A percentile compares a stretch with the other conserved stretches of the same genome.
Evolutionary conservation across 192 early-diverging fungal species (phyloP).

Genomic region (Dimargaris cristalligena): DNA sequence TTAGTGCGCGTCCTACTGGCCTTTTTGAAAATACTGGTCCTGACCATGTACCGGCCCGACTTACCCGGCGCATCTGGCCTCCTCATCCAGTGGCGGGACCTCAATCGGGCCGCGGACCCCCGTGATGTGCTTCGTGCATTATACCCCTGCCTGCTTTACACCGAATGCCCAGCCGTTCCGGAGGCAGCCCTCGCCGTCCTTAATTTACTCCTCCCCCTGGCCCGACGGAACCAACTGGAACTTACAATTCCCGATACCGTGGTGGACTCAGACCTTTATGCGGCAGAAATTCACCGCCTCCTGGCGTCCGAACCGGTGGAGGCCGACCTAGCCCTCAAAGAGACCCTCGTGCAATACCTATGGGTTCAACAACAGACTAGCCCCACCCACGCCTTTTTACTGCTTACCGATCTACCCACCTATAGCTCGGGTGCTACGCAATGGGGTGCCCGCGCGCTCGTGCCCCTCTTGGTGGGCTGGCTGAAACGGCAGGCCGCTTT

Average conservation of each 20-base stretch:
- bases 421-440: too few relatives aligned
- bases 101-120: not conserved
- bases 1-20: not conserved
- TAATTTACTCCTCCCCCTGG: not conserved
- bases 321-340: not conserved
- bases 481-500: not conserved
- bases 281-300: not conserved
- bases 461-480: constrained; percentile 8
- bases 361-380: too few relatives aligned
- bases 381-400: not conserved
- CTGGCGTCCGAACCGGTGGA: not conserved
- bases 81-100: constrained; percentile 1
- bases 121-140: not conserved
- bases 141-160: constrained; percentile 1
- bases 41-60: constrained; percentile 1
- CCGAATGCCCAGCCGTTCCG: not conserved
- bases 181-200: not conserved
- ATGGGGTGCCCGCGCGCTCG: too few relatives aligned
- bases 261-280: not conserved
- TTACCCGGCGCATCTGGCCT: not conserved
- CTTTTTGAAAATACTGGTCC: not conserved
- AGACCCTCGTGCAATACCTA: not conserved
- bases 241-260: not conserved
- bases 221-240: not conserved
- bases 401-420: not conserved